Evolutionary conservation across 1,284 basidiomycete species (phyloP), one percentile per base, ranked within the genome.

Genomic region (Leucoagaricus sp.): DNA sequence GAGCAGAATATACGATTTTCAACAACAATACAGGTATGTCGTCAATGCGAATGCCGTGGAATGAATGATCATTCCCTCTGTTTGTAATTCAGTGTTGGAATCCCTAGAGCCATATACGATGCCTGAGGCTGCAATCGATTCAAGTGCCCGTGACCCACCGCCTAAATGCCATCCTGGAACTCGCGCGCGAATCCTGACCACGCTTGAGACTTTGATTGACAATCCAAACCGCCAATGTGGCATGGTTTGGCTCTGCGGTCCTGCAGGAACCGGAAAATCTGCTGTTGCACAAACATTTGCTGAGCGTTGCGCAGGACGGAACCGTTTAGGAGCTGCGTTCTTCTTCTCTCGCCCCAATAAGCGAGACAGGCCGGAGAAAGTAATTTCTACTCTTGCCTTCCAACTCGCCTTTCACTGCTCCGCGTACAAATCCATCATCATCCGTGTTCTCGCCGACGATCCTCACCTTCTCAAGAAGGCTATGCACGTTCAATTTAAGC

Each of bases 171-270:
- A 51, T 40, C 34, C 34, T 25, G 33, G 36, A 15, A 38, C 36
- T 4, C 49, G 49, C 29, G n/a, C 19, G 5, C 29, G 25, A 25
- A 19, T 49, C 21, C 9, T 2, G 3, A 19, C 19, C 10, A 25
- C 13, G n/a, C 31, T 38, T 10, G 25, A 12, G 48, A 15, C 7
- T 12, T 44, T 23, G 50, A 21, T 52, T 15, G 9, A n/a, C 17
- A 26, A 33, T 21, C n/a, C 25, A 4, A 8, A 19, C 3, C 31
- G 17, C 6, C 47, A 49, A 13, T 33, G 28, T 36, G 31, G 36
- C 9, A 25, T 63, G 33, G 21, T 60, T n/a, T 70, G 69, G 69
- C 49, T 70, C 8, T 64, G 65, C 50, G 65, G 64, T 8, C 59
- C 62, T 3, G 62, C 65, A 7, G 65, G 65, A 2, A 55, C 60